Evolutionary conservation across 1,284 basidiomycete genomes (phyloP).

Genomic region (Retiboletus flavoniger): DNA sequence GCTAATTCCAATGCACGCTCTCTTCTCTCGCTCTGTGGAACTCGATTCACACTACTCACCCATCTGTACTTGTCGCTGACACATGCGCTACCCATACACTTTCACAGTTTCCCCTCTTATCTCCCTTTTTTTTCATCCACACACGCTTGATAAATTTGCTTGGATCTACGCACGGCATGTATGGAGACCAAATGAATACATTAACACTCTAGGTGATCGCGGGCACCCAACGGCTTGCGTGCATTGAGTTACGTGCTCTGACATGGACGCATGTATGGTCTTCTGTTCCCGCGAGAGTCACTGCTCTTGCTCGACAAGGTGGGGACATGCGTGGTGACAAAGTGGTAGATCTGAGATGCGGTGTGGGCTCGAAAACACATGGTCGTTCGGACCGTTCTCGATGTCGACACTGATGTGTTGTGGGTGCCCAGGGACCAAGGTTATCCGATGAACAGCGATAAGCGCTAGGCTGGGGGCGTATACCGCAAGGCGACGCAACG

Average conservation of each 20-base stretch:
- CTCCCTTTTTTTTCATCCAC: background rate
- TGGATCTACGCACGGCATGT: conserved; percentile 23
- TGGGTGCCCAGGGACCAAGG: too few species aligned
- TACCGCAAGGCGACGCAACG: background rate
- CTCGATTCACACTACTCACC: conserved; percentile 15
- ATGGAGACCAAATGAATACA: conserved; percentile 9
- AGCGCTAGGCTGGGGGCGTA: too few species aligned
- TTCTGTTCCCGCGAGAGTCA: background rate
- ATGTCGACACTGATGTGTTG: too few species aligned
- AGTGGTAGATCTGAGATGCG: background rate
- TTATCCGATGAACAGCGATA: background rate
- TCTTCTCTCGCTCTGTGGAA: conserved; percentile 7
- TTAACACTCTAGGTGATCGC: conserved; percentile 2
- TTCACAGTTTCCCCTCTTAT: background rate
- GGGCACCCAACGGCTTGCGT: background rate
- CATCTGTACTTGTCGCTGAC: conserved; percentile 27
- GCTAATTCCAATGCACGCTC: background rate
- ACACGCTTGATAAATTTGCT: conserved; percentile 16
- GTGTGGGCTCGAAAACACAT: background rate
- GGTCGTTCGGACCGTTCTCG: background rate
- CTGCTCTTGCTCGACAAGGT: background rate
- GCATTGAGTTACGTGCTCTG: background rate
- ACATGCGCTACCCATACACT: conserved; percentile 10
- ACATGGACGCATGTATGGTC: too few species aligned
- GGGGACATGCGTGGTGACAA: background rate